phyloP scores from a whole-genome alignment of 176 grass and related monocot species.

The Avena eriantha region DNA sequence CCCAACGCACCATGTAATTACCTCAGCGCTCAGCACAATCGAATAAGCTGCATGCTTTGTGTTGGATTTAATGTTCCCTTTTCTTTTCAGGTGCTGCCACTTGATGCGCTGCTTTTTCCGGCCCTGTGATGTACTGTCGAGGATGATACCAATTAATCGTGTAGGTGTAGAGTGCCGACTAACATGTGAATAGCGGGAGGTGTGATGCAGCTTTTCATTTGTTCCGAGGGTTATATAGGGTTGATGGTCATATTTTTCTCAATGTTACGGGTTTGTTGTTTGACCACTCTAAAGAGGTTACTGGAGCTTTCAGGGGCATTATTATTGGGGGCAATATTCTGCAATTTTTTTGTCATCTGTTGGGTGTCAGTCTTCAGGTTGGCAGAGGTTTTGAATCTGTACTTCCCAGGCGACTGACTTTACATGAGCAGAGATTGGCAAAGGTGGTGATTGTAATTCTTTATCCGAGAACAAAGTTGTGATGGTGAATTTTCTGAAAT shows the following conservation, averaged over 20 bases:
- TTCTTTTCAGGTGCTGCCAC: constrained; percentile 53
- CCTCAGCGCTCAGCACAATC: background rate
- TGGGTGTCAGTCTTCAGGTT: constrained; percentile 18
- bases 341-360: background rate
- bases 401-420: constrained; percentile 12
- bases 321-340: constrained; percentile 5
- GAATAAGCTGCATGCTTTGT: background rate
- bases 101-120: background rate
- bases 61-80: background rate
- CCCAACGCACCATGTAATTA: constrained; percentile 37
- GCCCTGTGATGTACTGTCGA: constrained; percentile 25
- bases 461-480: background rate
- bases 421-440: background rate
- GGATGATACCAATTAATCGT: constrained; percentile 13
- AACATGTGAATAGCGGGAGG: constrained; percentile 31
- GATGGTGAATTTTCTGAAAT: background rate
- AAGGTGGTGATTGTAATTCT: constrained; percentile 5
- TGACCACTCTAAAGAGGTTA: constrained; percentile 4
- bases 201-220: constrained; percentile 19
- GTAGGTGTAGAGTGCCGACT: constrained; percentile 33
- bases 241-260: constrained; percentile 13
- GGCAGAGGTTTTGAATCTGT: constrained; percentile 49
- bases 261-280: constrained; percentile 7
- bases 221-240: background rate
- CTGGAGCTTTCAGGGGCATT: background rate